Base-by-base conservation (phyloP, 495 filamentous ascomycete genomes). In the Neurospora terricola region DNA sequence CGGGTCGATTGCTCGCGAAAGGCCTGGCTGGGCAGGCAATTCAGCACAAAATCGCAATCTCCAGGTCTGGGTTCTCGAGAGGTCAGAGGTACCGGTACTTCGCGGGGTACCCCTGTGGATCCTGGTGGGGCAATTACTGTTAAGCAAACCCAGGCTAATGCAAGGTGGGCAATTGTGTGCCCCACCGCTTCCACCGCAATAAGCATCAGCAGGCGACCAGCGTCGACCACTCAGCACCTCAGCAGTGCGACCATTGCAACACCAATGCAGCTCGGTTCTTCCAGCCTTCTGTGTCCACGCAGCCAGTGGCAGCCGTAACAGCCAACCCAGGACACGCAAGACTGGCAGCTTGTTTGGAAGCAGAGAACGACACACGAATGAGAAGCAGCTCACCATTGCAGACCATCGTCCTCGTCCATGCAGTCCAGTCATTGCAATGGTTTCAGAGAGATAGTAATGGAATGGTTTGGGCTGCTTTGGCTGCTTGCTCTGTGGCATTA, bases 71-170 rank as follows among this genome's bases (percentile, higher is more conserved):
- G 37, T n/a, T 38, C 30, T 34, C 14, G 54, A 77, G 76, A 54
- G 66, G 10, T 68, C 42, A 54, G 54, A 80, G 70, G 80, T 82
- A 81, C 74, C 74, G 71, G 78, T 82, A 82, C 80, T 62, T 79
- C 45, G 43, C 37, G 71, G 43, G 38, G 54, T 34, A 34, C 59
- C 71, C 70, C 71, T 54, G 70, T 54, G 62, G 75, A 38, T 72
- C 12, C 72, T 62, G 37, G 48, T 73, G 59, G 54, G 54, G 27
- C 14, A 34, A 18, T 66, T 36, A 66, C 54, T 66, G 62, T 62
- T 68, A 43, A 27, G 72, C 59, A 69, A 45, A 72, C 14, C 40
- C 72, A 40, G 42, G 69, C 62, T 45, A 70, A 39, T 73, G 62
- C 62, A 70, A 43, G 66, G n/a, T 70, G 30, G 69, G 69, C 38